Conservation (phyloP, 2,329 filamentous ascomycete species). For the Calonectria honghensis region DNA sequence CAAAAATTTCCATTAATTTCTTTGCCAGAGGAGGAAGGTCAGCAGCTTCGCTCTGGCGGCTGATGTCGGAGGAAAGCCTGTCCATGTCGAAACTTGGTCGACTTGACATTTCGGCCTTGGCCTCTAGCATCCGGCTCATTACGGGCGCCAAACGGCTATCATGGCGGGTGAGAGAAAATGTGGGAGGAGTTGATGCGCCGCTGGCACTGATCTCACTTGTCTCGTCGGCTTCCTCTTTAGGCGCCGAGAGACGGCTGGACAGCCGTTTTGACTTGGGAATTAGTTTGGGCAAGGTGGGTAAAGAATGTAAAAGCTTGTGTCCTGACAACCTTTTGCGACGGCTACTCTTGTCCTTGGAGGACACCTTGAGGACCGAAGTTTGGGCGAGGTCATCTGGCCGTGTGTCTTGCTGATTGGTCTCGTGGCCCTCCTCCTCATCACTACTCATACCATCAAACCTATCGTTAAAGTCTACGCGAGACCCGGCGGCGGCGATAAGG, state of each 20-base stretch:
- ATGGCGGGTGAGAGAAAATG: slow-evolving; percentile 48
- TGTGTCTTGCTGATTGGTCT: slow-evolving; percentile 64
- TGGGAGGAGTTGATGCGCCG: slow-evolving; percentile 52
- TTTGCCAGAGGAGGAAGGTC: slow-evolving; percentile 78
- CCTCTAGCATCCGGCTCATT: slow-evolving; percentile 86
- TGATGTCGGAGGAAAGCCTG: slow-evolving; percentile 64
- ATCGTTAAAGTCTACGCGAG: slow-evolving; percentile 86
- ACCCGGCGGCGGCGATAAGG: slow-evolving; percentile 91
- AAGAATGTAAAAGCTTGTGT: slow-evolving; percentile 78
- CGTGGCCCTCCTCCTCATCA: slow-evolving; percentile 83
- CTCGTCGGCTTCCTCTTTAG: slow-evolving; percentile 60
- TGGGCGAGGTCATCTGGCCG: slow-evolving; percentile 63
- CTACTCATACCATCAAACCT: slow-evolving; percentile 87
- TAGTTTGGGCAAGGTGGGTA: slow-evolving; percentile 75
- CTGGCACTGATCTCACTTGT: slow-evolving; percentile 53
- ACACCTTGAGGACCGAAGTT: slow-evolving; percentile 63
- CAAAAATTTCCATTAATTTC: slow-evolving; percentile 88
- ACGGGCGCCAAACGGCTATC: slow-evolving; percentile 77
- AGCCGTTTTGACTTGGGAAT: slow-evolving; percentile 66
- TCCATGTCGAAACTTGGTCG: slow-evolving; percentile 76
- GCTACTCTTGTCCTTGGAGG: slow-evolving; percentile 59
- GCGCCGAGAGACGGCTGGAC: slow-evolving; percentile 62
- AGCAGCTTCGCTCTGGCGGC: slow-evolving; percentile 58
- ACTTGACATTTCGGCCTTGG: slow-evolving; percentile 77
- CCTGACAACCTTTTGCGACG: slow-evolving; percentile 79